Base-by-base conservation (phyloP, 345 rosid species). In the Laguncularia racemosa region DNA sequence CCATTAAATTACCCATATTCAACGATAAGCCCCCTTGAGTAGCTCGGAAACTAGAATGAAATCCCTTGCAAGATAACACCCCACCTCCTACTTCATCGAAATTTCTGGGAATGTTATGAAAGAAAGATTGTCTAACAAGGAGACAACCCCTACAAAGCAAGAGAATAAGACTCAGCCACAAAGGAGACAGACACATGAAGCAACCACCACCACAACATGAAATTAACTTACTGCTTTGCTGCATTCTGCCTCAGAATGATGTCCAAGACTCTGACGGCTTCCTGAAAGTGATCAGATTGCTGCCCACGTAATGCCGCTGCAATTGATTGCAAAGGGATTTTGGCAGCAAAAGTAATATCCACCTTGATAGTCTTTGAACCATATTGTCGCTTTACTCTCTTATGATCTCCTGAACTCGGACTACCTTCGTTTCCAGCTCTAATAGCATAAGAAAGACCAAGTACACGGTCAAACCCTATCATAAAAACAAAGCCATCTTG, bases 31-130 rank as follows among this genome's bases (percentile, higher is more conserved):
- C 71, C 3, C 51, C 59, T 2, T 67, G 76, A 4, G 71, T 56
- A 4, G 72, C 56, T 9, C 76, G 57, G 50, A 72, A 67, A 20
- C 69, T 72, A 6, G 72, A 67, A 55, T 67, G 72, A 20, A 72
- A 72, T 14, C 72, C 76, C 46, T 69, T 28, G 13, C 61, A 56
- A 21, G 69, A 68, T 17, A 49, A 2, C 13, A 72, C 69, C 19
- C 72, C 69, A 46, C 65, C 62, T 21, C 69, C 72, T 20, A 72
- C 13, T 1, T 26, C 53, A n/a, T 20, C 9, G 46, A 58, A 67
- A 44, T 59, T 67, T n/a, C 55, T 64, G 13, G 56, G 55, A 56
- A 67, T 45, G 2, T 72, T 56, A 21, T 72, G 69, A 50, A 72
- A 72, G 46, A 72, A 67, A 0, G 72, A 59, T 48, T 67, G 76